Conservation (phyloP, 2,329 filamentous ascomycete genomes). For the Aureobasidium sp. region DNA sequence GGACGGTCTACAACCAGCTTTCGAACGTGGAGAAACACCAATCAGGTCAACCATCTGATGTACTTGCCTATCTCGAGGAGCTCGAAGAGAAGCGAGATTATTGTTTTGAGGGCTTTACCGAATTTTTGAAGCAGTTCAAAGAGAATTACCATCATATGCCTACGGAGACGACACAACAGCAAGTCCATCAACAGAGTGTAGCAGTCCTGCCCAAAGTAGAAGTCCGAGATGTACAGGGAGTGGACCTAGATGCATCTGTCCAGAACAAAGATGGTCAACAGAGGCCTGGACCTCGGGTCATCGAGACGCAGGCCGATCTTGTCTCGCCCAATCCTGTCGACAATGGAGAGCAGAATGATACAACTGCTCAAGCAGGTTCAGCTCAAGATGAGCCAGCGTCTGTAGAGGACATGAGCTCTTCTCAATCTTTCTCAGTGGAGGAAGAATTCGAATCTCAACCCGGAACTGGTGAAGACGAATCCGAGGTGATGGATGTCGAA, state of each 20-base stretch:
- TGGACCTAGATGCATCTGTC: background rate
- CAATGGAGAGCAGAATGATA: too few relatives aligned
- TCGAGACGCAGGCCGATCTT: background rate
- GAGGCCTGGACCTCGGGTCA: background rate
- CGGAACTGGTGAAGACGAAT: background rate
- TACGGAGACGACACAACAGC: background rate
- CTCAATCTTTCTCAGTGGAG: background rate
- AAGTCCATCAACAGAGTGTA: background rate
- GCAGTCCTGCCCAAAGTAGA: background rate
- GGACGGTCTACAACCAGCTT: background rate
- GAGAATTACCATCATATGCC: background rate
- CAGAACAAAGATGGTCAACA: background rate
- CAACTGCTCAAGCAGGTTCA: background rate
- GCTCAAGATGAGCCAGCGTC: background rate
- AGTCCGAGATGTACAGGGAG: background rate
- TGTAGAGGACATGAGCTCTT: background rate
- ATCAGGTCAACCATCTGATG: background rate
- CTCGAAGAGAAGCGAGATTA: conserved; percentile 7
- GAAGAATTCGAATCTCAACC: background rate
- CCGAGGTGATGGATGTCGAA: background rate
- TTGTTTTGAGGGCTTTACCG: background rate
- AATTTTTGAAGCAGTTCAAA: background rate
- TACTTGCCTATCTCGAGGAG: background rate
- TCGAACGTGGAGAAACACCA: background rate
- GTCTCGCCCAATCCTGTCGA: background rate